Evolutionary conservation across 2,329 filamentous ascomycete species (phyloP), one percentile per base, ranked within the genome.

Genomic region (Stachybotrys chartarum): DNA sequence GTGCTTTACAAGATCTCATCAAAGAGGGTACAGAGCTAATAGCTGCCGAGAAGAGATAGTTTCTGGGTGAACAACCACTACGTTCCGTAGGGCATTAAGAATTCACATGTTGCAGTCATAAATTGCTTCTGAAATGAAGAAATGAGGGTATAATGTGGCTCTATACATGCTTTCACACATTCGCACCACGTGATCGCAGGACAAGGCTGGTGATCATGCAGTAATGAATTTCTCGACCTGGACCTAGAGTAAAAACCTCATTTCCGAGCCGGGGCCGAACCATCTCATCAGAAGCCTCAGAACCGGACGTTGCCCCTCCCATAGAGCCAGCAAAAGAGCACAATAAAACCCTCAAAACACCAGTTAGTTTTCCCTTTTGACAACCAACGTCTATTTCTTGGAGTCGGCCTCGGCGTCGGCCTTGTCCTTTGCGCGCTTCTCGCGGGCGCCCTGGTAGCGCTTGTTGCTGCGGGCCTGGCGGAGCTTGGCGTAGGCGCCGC

Each of bases 341-440:
- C 24, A 24, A 24, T 24, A 72, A 70, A 72, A 72, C 69, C 65
- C 70, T 69, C 69, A 66, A 69, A 74, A 73, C 71, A 72, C 70
- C 70, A 66, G 65, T 39, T 42, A 42, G 35, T 42, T 51, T 70
- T 70, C 64, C 68, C 66, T 67, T 71, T 70, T 68, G 66, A 62
- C 61, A 61, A 70, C 35, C 35, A 42, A 42, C 35, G 69, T 73
- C 79, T 91, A 93, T 87, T 94, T 93, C 88, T 93, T 93, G 14
- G 35, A 42, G 77, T 85, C 84, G 71, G 80, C 81, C 74, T 88
- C 88, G 72, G 88, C 90, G 74, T 92, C 90, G 68, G 86, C 88
- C 82, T 88, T 93, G 70, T 90, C 90, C 83, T 87, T 89, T 68
- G 82, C 86, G 72, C 94, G 87, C 91, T 97, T 97, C 84, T 95